Evolutionary conservation across 148 eudicot species (phyloP).

Genomic region (Nepenthes gracilis): DNA sequence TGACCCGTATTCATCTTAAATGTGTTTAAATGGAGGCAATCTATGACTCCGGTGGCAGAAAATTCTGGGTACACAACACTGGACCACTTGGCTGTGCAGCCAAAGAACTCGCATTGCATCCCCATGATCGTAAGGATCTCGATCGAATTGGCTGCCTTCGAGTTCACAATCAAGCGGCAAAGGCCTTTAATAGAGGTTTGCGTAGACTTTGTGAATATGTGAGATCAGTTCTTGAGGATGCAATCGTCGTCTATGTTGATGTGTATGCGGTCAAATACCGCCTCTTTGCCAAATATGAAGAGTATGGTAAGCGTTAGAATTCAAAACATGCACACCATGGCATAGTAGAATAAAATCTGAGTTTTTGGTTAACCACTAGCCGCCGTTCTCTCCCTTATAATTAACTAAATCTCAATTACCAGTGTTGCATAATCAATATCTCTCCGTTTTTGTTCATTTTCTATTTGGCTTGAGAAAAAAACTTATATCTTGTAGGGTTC

Average conservation of each 20-base stretch:
- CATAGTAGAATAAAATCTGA: too few relatives aligned
- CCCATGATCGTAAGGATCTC: conserved; percentile 23
- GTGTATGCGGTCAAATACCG: conserved; percentile 24
- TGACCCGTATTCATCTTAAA: too few relatives aligned
- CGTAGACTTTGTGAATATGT: conserved; percentile 21
- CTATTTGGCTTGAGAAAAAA: too few relatives aligned
- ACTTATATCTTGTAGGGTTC: background rate
- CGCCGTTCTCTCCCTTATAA: too few relatives aligned
- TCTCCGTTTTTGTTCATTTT: too few relatives aligned
- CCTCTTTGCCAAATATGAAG: conserved; percentile 21
- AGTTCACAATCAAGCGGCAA: background rate
- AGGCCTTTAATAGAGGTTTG: too few relatives aligned
- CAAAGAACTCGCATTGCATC: background rate
- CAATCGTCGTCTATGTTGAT: conserved; percentile 28
- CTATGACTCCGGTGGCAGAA: conserved; percentile 26
- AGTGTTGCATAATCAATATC: too few relatives aligned
- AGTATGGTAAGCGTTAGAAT: conserved; percentile 16
- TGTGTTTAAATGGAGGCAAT: conserved; percentile 13
- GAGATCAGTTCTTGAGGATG: conserved; percentile 17
- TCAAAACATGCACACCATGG: conserved; percentile 5
- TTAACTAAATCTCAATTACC: too few relatives aligned
- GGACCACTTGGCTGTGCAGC: conserved; percentile 40
- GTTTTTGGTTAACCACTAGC: too few relatives aligned
- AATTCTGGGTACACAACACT: conserved; percentile 41
- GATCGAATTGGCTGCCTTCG: conserved; percentile 19